These are phyloP conservation scores for Aureobasidium pullulans DNA, from an alignment of 2,329 filamentous ascomycete genomes.

Conservation along the genomic window DNA sequence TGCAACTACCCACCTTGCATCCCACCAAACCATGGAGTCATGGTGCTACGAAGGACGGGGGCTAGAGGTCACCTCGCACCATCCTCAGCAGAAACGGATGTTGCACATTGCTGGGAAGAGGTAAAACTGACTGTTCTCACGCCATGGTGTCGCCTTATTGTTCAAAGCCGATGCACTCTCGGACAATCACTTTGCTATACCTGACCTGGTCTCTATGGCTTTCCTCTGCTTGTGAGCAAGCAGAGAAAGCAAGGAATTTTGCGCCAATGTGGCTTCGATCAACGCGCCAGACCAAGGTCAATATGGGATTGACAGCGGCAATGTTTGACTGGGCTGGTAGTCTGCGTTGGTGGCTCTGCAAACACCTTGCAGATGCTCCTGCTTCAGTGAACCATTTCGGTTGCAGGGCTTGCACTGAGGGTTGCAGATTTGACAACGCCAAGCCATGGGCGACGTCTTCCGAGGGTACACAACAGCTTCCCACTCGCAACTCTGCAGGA, in stretches of 20 bases:
- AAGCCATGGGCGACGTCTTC: neutral
- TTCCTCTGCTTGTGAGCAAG: neutral
- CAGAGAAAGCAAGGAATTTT: neutral
- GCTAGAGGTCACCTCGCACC: slow-evolving; percentile 1
- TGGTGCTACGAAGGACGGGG: neutral
- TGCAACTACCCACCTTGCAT: slow-evolving; percentile 12
- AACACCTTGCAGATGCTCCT: slow-evolving; percentile 9
- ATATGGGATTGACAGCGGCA: neutral
- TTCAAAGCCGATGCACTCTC: too few species aligned
- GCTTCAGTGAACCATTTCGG: neutral
- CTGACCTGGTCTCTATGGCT: neutral
- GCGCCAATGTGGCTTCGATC: neutral
- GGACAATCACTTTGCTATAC: neutral
- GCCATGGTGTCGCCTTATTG: neutral
- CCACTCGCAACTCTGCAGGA: neutral
- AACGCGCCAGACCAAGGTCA: neutral
- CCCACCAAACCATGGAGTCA: slow-evolving; percentile 6
- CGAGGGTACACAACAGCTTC: slow-evolving; percentile 6
- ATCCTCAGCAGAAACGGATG: neutral
- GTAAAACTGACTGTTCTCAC: neutral
- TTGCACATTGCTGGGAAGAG: neutral
- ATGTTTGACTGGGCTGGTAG: neutral
- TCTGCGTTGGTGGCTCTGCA: neutral
- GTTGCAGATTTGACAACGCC: slow-evolving; percentile 1
- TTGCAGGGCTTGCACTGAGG: neutral